phyloP scores from a whole-genome alignment of 169 alveolate genomes.

The Babesia divergens region DNA sequence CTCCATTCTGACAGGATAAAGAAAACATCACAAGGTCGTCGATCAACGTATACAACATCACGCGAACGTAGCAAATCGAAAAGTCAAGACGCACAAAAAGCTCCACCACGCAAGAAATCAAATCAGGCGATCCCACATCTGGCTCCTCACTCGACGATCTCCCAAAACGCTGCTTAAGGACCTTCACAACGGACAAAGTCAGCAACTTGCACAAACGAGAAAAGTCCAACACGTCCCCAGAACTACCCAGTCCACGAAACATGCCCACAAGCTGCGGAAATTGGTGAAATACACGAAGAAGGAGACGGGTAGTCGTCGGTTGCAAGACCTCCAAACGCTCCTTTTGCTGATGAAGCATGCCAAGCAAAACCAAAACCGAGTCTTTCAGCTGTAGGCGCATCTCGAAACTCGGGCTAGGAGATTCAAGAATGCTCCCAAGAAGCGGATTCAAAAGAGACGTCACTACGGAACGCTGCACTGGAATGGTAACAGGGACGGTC shows the following conservation, averaged over 20 bases:
- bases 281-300: neutral
- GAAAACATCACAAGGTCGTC: conserved; percentile 34
- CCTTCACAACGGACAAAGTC: conserved; percentile 13
- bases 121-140: neutral
- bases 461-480: conserved; percentile 40
- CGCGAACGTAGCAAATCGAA: conserved; percentile 15
- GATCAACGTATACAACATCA: conserved; percentile 19
- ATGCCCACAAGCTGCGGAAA: conserved; percentile 11
- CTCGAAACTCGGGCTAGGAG: neutral
- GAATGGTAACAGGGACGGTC: conserved; percentile 3
- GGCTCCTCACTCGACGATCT: neutral
- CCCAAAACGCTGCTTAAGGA: neutral
- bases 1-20: conserved; percentile 5
- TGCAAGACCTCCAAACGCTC: conserved; percentile 32
- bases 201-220: conserved; percentile 39
- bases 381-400: conserved; percentile 14
- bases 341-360: conserved; percentile 45
- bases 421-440: neutral
- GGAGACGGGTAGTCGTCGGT: neutral
- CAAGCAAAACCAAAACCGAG: conserved; percentile 12
- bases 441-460: conserved; percentile 10
- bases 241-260: conserved; percentile 15
- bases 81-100: conserved; percentile 19
- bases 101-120: neutral
- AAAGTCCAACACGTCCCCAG: conserved; percentile 25